A percentile compares a stretch with the other conserved stretches of the same genome.
Evolutionary conservation across 495 filamentous ascomycete genomes (phyloP).

Genomic region (Friedmanniomyces endolithicus): DNA sequence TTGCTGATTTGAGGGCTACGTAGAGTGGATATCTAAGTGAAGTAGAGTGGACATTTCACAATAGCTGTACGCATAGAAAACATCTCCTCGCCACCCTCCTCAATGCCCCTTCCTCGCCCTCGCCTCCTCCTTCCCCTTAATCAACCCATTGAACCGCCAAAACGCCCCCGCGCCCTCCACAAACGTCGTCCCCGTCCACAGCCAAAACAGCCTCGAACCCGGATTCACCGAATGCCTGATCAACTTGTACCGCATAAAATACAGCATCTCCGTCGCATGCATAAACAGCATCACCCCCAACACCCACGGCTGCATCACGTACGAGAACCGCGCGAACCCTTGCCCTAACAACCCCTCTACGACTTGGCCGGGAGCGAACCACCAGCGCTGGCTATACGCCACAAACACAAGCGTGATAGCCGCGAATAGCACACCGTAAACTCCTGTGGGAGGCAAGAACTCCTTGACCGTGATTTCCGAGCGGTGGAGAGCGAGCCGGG

Average conservation of each 20-base stretch:
- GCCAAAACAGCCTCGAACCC: constrained; percentile 44
- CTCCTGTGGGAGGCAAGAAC: constrained; percentile 38
- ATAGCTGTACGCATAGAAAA: background rate
- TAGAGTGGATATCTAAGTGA: too few species aligned
- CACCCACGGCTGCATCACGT: constrained; percentile 32
- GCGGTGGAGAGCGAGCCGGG: constrained; percentile 40
- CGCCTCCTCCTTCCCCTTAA: constrained; percentile 36
- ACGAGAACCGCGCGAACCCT: constrained; percentile 40
- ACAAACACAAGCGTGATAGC: constrained; percentile 36
- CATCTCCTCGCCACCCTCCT: background rate
- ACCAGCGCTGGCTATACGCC: constrained; percentile 35
- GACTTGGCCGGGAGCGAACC: constrained; percentile 31
- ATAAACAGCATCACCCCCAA: constrained; percentile 37
- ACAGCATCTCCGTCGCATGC: constrained; percentile 42
- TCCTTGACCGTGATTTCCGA: constrained; percentile 44
- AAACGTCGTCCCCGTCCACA: constrained; percentile 45
- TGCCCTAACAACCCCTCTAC: constrained; percentile 36
- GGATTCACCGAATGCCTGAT: constrained; percentile 44
- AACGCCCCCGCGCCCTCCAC: constrained; percentile 48
- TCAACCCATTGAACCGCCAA: constrained; percentile 42
- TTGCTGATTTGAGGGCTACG: too few species aligned
- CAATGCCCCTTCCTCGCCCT: constrained; percentile 37
- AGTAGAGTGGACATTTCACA: too few species aligned
- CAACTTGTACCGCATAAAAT: constrained; percentile 41
- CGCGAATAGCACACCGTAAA: constrained; percentile 34